A percentile compares a stretch with the other conserved stretches of the same genome.
Evolutionary conservation across 495 filamentous ascomycete species (phyloP).

Genomic region (Entonaema liquescens): DNA sequence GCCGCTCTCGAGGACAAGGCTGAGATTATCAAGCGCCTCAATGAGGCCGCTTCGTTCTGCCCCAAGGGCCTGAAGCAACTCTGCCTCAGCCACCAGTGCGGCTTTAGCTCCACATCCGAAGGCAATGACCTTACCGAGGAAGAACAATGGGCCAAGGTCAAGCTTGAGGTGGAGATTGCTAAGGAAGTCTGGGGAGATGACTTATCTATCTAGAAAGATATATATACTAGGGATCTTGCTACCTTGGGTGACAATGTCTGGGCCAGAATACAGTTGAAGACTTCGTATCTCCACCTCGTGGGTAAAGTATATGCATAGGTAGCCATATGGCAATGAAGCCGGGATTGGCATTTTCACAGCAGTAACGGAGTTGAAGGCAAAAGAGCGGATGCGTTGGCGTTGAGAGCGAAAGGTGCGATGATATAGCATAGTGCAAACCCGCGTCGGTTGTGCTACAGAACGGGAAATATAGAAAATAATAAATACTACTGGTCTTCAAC

Average conservation of each 20-base stretch:
- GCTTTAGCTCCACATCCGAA: conserved; percentile 71
- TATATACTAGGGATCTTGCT: not conserved
- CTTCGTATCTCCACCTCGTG: not conserved
- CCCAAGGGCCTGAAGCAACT: conserved; percentile 66
- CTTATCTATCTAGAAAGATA: conserved; percentile 44
- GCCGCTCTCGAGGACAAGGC: conserved; percentile 69
- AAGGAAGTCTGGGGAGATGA: conserved; percentile 60
- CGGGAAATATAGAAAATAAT: not conserved
- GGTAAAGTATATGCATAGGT: not conserved
- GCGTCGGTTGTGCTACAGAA: not conserved
- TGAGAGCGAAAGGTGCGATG: not conserved
- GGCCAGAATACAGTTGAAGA: not conserved
- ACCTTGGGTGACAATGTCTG: not conserved
- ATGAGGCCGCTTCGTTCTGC: conserved; percentile 68
- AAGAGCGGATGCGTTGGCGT: not conserved
- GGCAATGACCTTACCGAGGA: conserved; percentile 69
- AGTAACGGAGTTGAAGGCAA: not conserved
- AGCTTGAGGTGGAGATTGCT: conserved; percentile 56
- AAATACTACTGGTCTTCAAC: not conserved
- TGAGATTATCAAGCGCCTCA: conserved; percentile 64
- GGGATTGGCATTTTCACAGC: not conserved
- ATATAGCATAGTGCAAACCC: not conserved
- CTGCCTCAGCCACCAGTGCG: conserved; percentile 73
- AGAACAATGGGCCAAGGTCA: conserved; percentile 64
- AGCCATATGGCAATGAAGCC: not conserved